These are phyloP conservation scores for Penicillium sclerotigenum DNA, from an alignment of 2,329 filamentous ascomycete species.

Conservation along the genomic window DNA sequence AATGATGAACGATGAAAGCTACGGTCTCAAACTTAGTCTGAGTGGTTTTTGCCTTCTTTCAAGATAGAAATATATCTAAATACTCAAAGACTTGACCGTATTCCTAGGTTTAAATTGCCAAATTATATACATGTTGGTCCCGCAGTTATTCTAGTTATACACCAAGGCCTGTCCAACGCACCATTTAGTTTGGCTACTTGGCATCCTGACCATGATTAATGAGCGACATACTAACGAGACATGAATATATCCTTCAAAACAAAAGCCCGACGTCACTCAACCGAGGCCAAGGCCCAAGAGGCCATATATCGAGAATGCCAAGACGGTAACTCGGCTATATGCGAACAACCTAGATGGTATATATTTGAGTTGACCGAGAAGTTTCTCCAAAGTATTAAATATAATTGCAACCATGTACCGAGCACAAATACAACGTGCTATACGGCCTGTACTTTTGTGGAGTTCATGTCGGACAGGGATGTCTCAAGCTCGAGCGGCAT, in stretches of 20 bases:
- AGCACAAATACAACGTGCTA: slow-evolving; percentile 6
- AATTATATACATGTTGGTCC: not conserved
- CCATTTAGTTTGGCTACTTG: not conserved
- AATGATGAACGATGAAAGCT: not conserved
- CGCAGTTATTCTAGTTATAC: no score
- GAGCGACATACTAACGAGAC: not conserved
- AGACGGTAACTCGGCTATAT: slow-evolving; percentile 21
- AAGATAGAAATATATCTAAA: not conserved
- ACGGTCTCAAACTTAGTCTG: not conserved
- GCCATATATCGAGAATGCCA: slow-evolving; percentile 13
- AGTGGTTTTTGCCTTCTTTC: no score
- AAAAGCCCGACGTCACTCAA: not conserved
- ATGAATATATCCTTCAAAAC: not conserved
- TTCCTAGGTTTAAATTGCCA: not conserved
- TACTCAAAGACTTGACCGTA: no score
- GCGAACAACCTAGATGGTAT: not conserved
- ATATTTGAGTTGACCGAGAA: not conserved
- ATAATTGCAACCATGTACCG: slow-evolving; percentile 14
- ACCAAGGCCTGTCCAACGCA: not conserved
- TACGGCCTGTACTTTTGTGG: slow-evolving; percentile 1
- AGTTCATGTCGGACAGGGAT: not conserved
- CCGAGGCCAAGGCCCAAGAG: not conserved
- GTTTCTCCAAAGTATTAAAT: not conserved
- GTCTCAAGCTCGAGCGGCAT: slow-evolving; percentile 14
- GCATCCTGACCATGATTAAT: not conserved